Evolutionary conservation across 1,139 yeast genomes (phyloP), one percentile per base, ranked within the genome.

Genomic region (Diutina siamensis): DNA sequence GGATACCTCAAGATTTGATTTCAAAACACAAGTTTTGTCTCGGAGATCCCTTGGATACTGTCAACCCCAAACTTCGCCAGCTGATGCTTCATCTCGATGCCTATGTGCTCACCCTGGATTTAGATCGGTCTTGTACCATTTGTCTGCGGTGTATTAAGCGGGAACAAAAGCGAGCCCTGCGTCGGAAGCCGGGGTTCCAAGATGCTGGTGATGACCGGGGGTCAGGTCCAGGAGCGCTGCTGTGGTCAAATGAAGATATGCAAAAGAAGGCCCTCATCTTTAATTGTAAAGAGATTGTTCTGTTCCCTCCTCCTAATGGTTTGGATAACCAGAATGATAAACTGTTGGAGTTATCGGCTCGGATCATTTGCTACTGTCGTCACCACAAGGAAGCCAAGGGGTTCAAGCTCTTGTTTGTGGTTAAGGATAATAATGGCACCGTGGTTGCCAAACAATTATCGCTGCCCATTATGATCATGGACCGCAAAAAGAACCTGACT

Each of bases 291-390:
- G 97, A 92, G 61, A 74, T 89, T 33, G 75, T 86, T 42, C 78
- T 88, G 3, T 76, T 88, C 56, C 85, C 88, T 10, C 74, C 83
- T 18, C 80, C 82, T 27, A 67, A 68, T 35, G 78, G 78, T 7
- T 60, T 67, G 44, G 42, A 38, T n/a, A 25, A 22, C n/a, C 21
- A 38, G 15, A 58, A 57, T 41, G 62, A 58, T 44, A 72, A 79
- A 52, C 68, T 73, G 12, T 64, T 89, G 47, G 94, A 85, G 48
- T 66, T 92, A 28, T 81, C 89, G 32, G 82, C 95, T 13, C 76
- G 98, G 64, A 80, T 92, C 41, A 92, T 92, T 9, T 92, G 98
- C 61, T 92, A 92, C 62, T 89, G 97, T 64, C 79, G 97, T 54
- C 98, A 92, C 62, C 97, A 92, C 62, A 78, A 79, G 53, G 95